phyloP scores from a whole-genome alignment of 2,329 filamentous ascomycete species.

The Aspergillus tamarii region DNA sequence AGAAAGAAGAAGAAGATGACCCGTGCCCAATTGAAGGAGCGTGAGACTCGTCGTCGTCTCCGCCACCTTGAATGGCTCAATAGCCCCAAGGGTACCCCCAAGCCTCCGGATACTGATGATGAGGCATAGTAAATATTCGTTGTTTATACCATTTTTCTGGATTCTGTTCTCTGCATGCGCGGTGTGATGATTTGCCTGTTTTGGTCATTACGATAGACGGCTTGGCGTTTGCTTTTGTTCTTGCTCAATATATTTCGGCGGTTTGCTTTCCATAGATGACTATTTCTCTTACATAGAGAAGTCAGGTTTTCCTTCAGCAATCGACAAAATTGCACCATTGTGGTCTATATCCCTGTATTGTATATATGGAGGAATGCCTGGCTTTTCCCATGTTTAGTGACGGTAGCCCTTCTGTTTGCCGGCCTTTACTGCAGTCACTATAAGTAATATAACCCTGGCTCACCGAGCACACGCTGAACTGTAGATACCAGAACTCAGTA shows the following conservation, averaged over 20 bases:
- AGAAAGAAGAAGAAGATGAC: slow-evolving; percentile 99
- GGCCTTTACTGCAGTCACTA: too few relatives aligned
- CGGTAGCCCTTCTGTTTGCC: too few relatives aligned
- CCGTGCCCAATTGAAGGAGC: slow-evolving; percentile 92
- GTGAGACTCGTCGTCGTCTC: slow-evolving; percentile 81
- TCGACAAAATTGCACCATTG: background rate
- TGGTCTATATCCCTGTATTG: background rate
- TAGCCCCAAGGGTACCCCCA: slow-evolving; percentile 80
- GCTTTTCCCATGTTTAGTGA: background rate
- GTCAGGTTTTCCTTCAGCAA: background rate
- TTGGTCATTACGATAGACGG: slow-evolving; percentile 6
- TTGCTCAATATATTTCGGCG: background rate
- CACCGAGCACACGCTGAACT: background rate
- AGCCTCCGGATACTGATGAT: slow-evolving; percentile 76
- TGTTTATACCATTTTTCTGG: slow-evolving; percentile 8
- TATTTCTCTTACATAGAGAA: background rate
- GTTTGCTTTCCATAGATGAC: background rate
- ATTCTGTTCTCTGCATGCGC: background rate
- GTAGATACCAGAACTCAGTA: background rate
- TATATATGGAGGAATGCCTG: background rate
- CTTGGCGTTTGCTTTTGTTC: background rate
- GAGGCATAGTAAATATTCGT: slow-evolving; percentile 52
- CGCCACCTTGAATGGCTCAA: slow-evolving; percentile 82
- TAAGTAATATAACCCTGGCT: too few relatives aligned
- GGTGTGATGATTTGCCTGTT: background rate